phyloP scores from a whole-genome alignment of 352 stramenopile species.

The Phytophthora fragariaefolia region DNA sequence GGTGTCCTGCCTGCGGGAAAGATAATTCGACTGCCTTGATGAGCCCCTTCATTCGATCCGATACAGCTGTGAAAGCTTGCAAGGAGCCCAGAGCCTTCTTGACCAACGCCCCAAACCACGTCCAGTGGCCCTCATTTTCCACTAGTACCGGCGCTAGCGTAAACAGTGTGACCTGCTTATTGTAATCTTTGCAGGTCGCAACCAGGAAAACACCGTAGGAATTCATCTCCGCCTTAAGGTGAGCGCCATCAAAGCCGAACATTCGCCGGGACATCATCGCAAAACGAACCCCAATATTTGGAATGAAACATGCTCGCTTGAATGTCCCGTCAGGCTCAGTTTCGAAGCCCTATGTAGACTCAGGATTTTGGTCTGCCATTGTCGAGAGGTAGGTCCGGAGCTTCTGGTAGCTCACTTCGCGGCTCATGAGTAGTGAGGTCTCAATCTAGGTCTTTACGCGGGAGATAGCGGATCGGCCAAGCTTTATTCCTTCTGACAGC shows the following conservation, averaged over 20 bases:
- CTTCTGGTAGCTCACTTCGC: too few relatives aligned
- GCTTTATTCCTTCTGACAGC: too few relatives aligned
- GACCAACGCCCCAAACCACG: constrained; percentile 15
- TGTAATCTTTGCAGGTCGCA: constrained; percentile 31
- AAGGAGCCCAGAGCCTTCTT: not conserved
- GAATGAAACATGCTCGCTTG: constrained; percentile 3
- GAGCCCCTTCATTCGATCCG: not conserved
- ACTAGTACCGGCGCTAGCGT: constrained; percentile 15
- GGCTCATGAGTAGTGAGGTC: too few relatives aligned
- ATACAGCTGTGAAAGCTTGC: constrained; percentile 5
- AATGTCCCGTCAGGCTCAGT: constrained; percentile 23
- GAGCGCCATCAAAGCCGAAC: constrained; percentile 25
- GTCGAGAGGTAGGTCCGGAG: too few relatives aligned
- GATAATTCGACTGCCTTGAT: not conserved
- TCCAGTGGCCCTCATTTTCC: constrained; percentile 38
- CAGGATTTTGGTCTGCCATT: too few relatives aligned
- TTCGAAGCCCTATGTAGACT: too few relatives aligned
- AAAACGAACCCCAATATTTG: constrained; percentile 1
- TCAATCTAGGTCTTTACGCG: too few relatives aligned
- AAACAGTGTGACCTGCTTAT: constrained; percentile 25
- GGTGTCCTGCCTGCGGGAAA: constrained; percentile 7
- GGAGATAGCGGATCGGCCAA: too few relatives aligned
- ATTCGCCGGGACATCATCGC: not conserved
- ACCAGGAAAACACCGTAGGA: constrained; percentile 22
- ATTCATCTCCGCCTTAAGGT: constrained; percentile 26